A percentile compares a stretch with the other conserved stretches of the same genome.
These are phyloP conservation scores for Tubosaeta sp. DNA, from an alignment of 768 basidiomycete species.

Conservation along the genomic window DNA sequence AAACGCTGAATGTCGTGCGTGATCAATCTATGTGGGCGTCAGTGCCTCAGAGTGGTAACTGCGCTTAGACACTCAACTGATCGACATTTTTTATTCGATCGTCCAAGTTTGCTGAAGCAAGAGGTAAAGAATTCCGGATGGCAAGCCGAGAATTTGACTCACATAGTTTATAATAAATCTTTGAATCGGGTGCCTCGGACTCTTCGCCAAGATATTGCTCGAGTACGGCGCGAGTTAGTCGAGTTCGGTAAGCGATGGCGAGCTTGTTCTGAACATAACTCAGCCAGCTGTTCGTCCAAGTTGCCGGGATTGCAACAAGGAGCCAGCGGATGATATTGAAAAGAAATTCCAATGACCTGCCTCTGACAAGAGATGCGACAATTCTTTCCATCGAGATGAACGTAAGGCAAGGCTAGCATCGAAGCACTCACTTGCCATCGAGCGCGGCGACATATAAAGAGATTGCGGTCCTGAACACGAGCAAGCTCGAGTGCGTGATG, in stretches of 20 bases:
- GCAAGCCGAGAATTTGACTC: constrained; percentile 21
- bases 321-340: constrained; percentile 87
- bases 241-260: constrained; percentile 80
- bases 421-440: constrained; percentile 72
- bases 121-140: constrained; percentile 4
- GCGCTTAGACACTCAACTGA: constrained; percentile 50
- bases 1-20: constrained; percentile 95
- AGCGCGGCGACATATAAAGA: constrained; percentile 92
- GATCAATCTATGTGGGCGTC: constrained; percentile 62
- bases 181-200: constrained; percentile 60
- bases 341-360: constrained; percentile 72
- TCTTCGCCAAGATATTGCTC: constrained; percentile 78
- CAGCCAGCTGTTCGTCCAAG: constrained; percentile 90
- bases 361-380: constrained; percentile 91
- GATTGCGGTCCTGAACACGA: constrained; percentile 86
- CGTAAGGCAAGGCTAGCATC: not conserved
- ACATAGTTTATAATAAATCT: constrained; percentile 93
- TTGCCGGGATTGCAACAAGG: constrained; percentile 87
- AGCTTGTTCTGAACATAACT: constrained; percentile 93
- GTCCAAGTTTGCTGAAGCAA: constrained; percentile 76
- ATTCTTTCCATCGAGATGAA: constrained; percentile 51
- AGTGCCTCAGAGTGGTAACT: constrained; percentile 2
- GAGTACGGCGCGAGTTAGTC: constrained; percentile 81
- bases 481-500: constrained; percentile 81
- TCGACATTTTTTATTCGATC: constrained; percentile 96